phyloP scores from a whole-genome alignment of 2,329 filamentous ascomycete genomes.

The Sarocladium brachiariae region DNA sequence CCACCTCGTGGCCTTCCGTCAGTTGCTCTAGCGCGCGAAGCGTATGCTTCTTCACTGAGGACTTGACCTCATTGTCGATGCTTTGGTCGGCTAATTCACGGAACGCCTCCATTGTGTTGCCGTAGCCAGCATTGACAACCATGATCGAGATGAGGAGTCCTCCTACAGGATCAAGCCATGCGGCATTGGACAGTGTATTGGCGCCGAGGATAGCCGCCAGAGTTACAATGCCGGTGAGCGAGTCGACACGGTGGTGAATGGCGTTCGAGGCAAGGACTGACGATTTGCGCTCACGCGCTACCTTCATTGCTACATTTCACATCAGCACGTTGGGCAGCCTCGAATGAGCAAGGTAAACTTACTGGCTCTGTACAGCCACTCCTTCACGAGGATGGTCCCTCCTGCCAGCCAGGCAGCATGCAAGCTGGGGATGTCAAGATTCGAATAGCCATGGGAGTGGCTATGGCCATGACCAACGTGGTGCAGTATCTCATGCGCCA shows the following conservation, averaged over 20 bases:
- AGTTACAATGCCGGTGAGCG: constrained; percentile 88
- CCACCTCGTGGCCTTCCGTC: constrained; percentile 49
- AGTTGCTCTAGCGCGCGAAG: constrained; percentile 51
- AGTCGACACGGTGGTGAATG: constrained; percentile 93
- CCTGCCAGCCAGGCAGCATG: constrained; percentile 92
- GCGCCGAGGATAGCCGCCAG: constrained; percentile 83
- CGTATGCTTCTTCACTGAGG: constrained; percentile 61
- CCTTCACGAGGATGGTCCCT: constrained; percentile 85
- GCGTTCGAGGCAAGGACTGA: constrained; percentile 95
- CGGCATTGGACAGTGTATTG: constrained; percentile 76
- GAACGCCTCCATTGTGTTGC: constrained; percentile 75
- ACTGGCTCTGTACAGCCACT: constrained; percentile 97
- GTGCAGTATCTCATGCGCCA: constrained; percentile 55
- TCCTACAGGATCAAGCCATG: constrained; percentile 91
- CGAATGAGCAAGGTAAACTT: constrained; percentile 35
- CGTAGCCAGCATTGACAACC: constrained; percentile 83
- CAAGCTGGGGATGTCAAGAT: constrained; percentile 62
- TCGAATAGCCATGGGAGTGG: constrained; percentile 43
- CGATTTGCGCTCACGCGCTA: constrained; percentile 88
- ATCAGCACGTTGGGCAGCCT: constrained; percentile 1
- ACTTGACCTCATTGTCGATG: constrained; percentile 77
- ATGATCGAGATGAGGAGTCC: constrained; percentile 87
- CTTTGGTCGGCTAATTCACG: constrained; percentile 86
- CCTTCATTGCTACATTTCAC: constrained; percentile 69
- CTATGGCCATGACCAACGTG: constrained; percentile 58